phyloP scores from a whole-genome alignment of 2,329 filamentous ascomycete genomes.

The Penicillium sp. region DNA sequence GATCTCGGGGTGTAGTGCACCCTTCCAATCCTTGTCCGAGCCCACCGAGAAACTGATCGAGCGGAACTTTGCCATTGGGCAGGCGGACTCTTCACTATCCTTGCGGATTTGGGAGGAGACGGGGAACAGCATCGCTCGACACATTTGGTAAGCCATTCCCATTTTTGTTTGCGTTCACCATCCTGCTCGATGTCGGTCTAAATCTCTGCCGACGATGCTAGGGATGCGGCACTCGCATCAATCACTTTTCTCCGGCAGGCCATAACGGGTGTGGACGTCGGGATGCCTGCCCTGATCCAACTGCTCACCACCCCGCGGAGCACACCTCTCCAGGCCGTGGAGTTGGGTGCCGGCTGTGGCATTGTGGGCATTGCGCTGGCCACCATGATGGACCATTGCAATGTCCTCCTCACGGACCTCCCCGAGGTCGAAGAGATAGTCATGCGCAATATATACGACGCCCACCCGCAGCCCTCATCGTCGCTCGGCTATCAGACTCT shows the following conservation, averaged over 20 bases:
- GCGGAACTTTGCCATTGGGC: slow-evolving; percentile 50
- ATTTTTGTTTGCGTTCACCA: not conserved
- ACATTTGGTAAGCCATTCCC: slow-evolving; percentile 60
- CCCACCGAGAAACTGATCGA: slow-evolving; percentile 55
- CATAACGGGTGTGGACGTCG: slow-evolving; percentile 27
- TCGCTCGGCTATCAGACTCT: slow-evolving; percentile 52
- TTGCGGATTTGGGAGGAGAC: slow-evolving; percentile 65
- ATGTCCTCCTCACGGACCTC: slow-evolving; percentile 63
- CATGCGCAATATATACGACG: slow-evolving; percentile 52
- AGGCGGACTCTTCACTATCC: slow-evolving; percentile 32
- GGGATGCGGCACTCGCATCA: slow-evolving; percentile 61
- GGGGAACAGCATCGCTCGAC: slow-evolving; percentile 68
- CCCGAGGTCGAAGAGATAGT: slow-evolving; percentile 62
- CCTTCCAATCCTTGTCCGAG: slow-evolving; percentile 38
- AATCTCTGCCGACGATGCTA: slow-evolving; percentile 19
- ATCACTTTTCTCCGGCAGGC: slow-evolving; percentile 52
- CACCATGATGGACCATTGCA: slow-evolving; percentile 50
- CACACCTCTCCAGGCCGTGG: slow-evolving; percentile 52
- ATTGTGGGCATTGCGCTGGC: slow-evolving; percentile 65
- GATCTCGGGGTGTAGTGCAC: slow-evolving; percentile 57
- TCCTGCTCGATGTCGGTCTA: not conserved
- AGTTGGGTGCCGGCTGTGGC: slow-evolving; percentile 67
- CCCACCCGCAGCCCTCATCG: slow-evolving; percentile 45
- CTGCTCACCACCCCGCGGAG: slow-evolving; percentile 29
- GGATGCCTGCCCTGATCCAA: slow-evolving; percentile 32